Evolutionary conservation across 2,329 filamentous ascomycete genomes (phyloP), one percentile per base, ranked within the genome.

Genomic region (Peltaster fructicola): DNA sequence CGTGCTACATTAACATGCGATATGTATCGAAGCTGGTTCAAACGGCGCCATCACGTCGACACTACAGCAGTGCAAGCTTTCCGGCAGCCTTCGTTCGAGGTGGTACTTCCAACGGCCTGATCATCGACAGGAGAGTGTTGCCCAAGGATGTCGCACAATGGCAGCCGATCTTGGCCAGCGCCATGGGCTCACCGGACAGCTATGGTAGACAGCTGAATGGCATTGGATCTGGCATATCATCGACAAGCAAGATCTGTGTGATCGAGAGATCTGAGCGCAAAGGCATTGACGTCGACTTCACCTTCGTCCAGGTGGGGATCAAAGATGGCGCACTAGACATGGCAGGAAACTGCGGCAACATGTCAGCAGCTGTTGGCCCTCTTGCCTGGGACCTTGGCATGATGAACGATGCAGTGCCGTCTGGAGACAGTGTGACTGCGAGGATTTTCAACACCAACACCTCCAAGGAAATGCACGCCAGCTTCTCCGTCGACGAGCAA

Each of bases 321-420:
- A 62, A 63, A 25, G 60, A 72, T 36, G 53, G 54, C 4, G 50
- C 54, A 15, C 57, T 81, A 3, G 74, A 80, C 39, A 62, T 67
- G 38, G 67, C 69, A 0, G 68, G 73, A 13, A 81, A 79, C 38
- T 80, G 74, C 42, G 75, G 75, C n/a, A 80, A 80, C 44, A 74
- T 81, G 70, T 67, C 59, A 5, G 60, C 64, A 19, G 61, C 68
- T 0, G 61, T 80, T 22, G 76, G 73, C 0, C 73, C 75, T 0
- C 72, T 66, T 40, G 68, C 68, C 3, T 53, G 70, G 42, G 51
- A 79, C 50, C 46, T 57, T 13, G 55, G 61, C 3, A 33, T 73
- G 2, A 48, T 67, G 29, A 49, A 27, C 15, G 32, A 45, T 6
- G 8, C 8, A 31, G 39, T 27, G 26, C 51, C 40, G 22, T 46